These are phyloP conservation scores for Solanum chiquidenum DNA, from an alignment of 257 asterid species.

Conservation along the genomic window DNA sequence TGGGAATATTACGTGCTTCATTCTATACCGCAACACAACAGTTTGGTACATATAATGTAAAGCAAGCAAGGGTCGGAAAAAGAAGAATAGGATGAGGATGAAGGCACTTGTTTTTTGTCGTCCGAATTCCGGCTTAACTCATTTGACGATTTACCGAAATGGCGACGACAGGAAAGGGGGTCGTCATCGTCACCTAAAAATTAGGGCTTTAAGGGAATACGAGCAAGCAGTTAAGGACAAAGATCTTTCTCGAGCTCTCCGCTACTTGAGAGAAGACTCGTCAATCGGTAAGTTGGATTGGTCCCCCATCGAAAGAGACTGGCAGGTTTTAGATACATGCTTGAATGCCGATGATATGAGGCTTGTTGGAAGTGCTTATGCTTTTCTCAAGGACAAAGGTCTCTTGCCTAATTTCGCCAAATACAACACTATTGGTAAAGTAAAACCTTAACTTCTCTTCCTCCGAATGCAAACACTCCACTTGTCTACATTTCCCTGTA, in stretches of 20 bases:
- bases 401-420: slow-evolving; percentile 63
- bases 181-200: not conserved
- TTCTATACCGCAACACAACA: not conserved
- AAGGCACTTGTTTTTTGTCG: not conserved
- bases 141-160: not conserved
- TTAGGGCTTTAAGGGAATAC: slow-evolving; percentile 58
- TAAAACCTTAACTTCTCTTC: slow-evolving; percentile 1
- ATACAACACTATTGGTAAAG: slow-evolving; percentile 68
- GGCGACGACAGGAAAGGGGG: not conserved
- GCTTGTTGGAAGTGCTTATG: slow-evolving; percentile 74
- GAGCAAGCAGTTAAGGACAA: slow-evolving; percentile 84
- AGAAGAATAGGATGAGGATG: not conserved
- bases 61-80: not conserved
- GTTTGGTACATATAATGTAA: too few species aligned
- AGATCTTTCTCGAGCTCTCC: slow-evolving; percentile 85
- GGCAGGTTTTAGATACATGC: slow-evolving; percentile 82
- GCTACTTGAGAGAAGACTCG: slow-evolving; percentile 43
- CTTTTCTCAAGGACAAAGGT: slow-evolving; percentile 56
- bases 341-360: slow-evolving; percentile 94
- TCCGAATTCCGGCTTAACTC: not conserved
- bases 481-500: not conserved
- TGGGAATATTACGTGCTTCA: not conserved
- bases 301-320: slow-evolving; percentile 36
- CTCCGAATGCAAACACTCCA: not conserved
- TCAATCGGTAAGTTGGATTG: slow-evolving; percentile 7